Percentiles rank a stretch among this genome's conserved stretches.
Evolutionary conservation across 2,329 filamentous ascomycete species (phyloP).

Genomic region (Colletotrichum tropicale): DNA sequence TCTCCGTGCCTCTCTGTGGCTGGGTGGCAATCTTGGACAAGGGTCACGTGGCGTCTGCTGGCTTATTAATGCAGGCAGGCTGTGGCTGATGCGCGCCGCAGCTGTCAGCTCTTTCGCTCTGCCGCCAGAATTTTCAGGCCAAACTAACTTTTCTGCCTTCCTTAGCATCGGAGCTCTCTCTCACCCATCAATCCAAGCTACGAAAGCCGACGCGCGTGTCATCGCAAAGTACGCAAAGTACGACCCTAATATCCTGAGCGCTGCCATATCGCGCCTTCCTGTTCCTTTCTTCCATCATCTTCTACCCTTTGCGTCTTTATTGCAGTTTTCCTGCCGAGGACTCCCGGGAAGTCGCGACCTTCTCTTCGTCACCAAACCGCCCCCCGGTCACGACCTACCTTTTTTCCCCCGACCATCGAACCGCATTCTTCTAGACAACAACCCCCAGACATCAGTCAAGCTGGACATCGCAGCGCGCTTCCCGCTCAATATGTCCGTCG

Average conservation of each 20-base stretch:
- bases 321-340: background rate
- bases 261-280: background rate
- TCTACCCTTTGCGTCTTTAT: background rate
- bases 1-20: background rate
- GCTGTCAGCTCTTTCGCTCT: background rate
- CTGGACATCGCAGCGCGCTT: slow-evolving; percentile 7
- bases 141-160: slow-evolving; percentile 12
- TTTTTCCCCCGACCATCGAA: background rate
- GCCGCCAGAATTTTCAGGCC: slow-evolving; percentile 18
- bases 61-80: background rate
- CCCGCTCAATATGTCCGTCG: slow-evolving; percentile 50
- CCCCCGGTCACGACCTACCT: slow-evolving; percentile 8
- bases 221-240: slow-evolving; percentile 9
- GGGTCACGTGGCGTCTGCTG: background rate
- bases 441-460: slow-evolving; percentile 22
- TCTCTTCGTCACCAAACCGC: background rate
- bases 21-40: background rate
- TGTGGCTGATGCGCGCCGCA: slow-evolving; percentile 7
- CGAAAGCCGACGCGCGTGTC: slow-evolving; percentile 5
- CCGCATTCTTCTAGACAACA: background rate
- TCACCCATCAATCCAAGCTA: background rate
- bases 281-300: background rate
- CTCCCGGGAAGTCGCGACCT: background rate
- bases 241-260: background rate
- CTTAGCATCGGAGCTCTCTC: slow-evolving; percentile 7